Evolutionary conservation across 768 basidiomycete species (phyloP), one percentile per base, ranked within the genome.

Genomic region (Hypsizygus marmoreus): DNA sequence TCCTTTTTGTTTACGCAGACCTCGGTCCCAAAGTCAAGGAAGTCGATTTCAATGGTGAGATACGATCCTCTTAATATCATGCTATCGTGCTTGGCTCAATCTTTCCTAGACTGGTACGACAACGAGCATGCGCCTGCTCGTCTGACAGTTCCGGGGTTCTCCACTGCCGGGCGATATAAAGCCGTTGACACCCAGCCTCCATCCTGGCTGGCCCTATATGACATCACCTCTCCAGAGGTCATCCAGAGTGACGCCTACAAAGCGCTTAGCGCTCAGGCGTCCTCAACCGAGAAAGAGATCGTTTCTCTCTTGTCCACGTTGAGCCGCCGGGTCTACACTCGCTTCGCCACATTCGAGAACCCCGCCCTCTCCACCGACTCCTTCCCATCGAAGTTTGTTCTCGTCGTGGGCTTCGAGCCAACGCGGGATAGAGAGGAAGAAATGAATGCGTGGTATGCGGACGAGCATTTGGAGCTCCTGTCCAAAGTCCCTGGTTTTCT

Each of bases 1-100:
- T 72, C n/a, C 57, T 69, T 35, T 60, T 70, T 38, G 63, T 64
- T 25, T 58, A 58, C 16, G 60, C 49, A 34, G 65, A 68, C 47
- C 47, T 40, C 8, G 66, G 65, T 8, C 43, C 54, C 17, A 20
- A 43, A 10, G 58, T 68, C 6, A 48, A 60, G 11, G 61, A 61
- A 33, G 45, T 58, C 5, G 58, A 60, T 13, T 67, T 65, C 47
- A 61, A 68, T 31, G 59, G 67, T 63, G 44, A 24, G 54, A 17
- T 14, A 8, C 19, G 14, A 20, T 33, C 37, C 13, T 23, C 29
- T 10, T 12, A 2, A 17, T 41, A 20, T 31, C 32, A 39, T n/a
- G 11, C 20, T 19, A 9, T 16, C 9, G 32, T 7, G 17, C n/a
- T n/a, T n/a, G 17, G 14, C 8, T 26, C 25, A n/a, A 19, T 13